A percentile compares a stretch with the other conserved stretches of the same genome.
Evolutionary conservation across 305 asterid genomes (phyloP).

Genomic region (Vinca major): DNA sequence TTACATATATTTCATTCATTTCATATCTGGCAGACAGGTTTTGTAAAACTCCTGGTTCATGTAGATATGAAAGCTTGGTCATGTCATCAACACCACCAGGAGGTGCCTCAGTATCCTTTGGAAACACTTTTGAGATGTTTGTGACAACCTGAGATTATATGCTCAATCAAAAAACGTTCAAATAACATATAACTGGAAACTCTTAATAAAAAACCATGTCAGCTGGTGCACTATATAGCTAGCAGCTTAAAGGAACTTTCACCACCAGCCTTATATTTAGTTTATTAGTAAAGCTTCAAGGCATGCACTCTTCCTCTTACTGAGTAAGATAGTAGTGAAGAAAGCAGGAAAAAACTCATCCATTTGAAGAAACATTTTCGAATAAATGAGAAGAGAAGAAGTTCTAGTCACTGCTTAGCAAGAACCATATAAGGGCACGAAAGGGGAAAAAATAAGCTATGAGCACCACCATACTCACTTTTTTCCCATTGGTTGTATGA

Average conservation of each 20-base stretch:
- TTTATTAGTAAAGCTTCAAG: not conserved
- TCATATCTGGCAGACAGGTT: constrained; percentile 93
- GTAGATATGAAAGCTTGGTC: constrained; percentile 98
- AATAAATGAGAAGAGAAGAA: not conserved
- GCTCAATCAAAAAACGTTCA: not conserved
- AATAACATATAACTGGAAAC: not conserved
- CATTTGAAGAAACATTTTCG: not conserved
- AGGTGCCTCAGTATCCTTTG: constrained; percentile 90
- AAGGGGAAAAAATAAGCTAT: constrained; percentile 12
- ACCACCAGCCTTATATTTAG: not conserved
- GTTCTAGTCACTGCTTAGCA: constrained; percentile 4
- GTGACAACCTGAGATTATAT: constrained; percentile 52
- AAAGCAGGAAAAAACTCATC: not conserved
- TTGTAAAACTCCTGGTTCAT: constrained; percentile 98
- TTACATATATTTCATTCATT: constrained; percentile 94
- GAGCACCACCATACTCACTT: constrained; percentile 36
- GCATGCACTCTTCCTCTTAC: constrained; percentile 1
- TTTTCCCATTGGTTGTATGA: constrained; percentile 63
- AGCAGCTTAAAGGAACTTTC: not conserved
- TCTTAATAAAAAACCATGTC: not conserved
- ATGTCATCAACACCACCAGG: constrained; percentile 99
- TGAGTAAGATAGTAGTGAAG: not conserved
- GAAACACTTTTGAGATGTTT: constrained; percentile 71
- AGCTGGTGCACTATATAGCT: not conserved
- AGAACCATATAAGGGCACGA: constrained; percentile 1